phyloP scores from a whole-genome alignment of 176 grass and related monocot species.

The Triticum monococcum region DNA sequence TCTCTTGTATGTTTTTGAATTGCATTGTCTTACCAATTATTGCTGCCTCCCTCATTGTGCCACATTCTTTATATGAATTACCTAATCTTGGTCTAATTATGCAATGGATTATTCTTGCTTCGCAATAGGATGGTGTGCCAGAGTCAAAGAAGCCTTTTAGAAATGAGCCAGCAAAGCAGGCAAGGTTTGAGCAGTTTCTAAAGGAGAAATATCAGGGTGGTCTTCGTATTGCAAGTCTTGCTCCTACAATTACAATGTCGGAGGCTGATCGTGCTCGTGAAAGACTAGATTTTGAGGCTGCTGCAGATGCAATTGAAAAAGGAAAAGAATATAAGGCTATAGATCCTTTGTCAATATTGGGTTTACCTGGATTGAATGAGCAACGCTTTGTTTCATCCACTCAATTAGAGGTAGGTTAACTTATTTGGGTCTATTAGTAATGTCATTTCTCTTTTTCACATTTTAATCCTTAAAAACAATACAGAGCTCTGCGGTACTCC shows the following conservation, averaged over 20 bases:
- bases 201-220: slow-evolving; percentile 89
- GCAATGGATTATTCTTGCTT: slow-evolving; percentile 32
- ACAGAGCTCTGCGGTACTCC: slow-evolving; percentile 36
- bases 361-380: slow-evolving; percentile 44
- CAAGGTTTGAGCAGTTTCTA: slow-evolving; percentile 88
- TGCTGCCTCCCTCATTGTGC: not conserved
- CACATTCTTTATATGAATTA: not conserved
- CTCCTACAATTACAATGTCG: slow-evolving; percentile 50
- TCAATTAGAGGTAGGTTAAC: slow-evolving; percentile 51
- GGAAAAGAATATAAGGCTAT: slow-evolving; percentile 41
- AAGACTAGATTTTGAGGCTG: slow-evolving; percentile 93
- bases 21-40: not conserved
- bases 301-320: slow-evolving; percentile 87
- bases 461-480: slow-evolving; percentile 39
- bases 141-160: slow-evolving; percentile 76
- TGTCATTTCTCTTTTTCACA: slow-evolving; percentile 11
- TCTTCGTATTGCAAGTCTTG: slow-evolving; percentile 54
- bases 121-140: slow-evolving; percentile 52
- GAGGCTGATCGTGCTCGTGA: slow-evolving; percentile 82
- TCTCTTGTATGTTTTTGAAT: slow-evolving; percentile 63
- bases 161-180: slow-evolving; percentile 80
- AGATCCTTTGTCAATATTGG: slow-evolving; percentile 37
- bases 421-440: slow-evolving; percentile 5
- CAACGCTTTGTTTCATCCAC: slow-evolving; percentile 71
- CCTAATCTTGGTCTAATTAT: slow-evolving; percentile 27